phyloP scores from a whole-genome alignment of 345 rosid species.

The Acer campestre region DNA sequence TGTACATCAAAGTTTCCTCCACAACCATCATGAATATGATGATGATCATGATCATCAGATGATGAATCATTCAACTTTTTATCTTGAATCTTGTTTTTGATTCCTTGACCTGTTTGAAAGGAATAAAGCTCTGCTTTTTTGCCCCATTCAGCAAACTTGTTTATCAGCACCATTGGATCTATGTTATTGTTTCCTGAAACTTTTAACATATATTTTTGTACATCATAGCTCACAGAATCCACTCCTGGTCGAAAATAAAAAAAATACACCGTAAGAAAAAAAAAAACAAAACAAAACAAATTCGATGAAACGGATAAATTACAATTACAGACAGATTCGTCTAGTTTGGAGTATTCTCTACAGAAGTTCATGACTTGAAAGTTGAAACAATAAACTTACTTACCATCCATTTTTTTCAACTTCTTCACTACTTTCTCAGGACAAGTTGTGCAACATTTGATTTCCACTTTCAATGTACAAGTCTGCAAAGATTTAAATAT shows the following conservation, averaged over 20 bases:
- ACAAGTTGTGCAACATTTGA: conserved; percentile 4
- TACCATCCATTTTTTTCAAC: conserved; percentile 10
- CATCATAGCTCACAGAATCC: conserved; percentile 4
- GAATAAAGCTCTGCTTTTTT: conserved; percentile 15
- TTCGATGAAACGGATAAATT: too few relatives aligned
- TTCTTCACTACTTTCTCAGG: conserved; percentile 1
- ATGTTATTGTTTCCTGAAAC: background rate
- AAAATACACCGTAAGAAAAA: background rate
- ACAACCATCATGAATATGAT: too few relatives aligned
- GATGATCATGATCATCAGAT: background rate
- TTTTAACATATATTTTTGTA: background rate
- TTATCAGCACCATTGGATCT: background rate
- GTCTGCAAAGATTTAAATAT: background rate
- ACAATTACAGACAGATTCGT: too few relatives aligned
- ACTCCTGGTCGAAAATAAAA: background rate
- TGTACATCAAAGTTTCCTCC: background rate
- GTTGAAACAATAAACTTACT: background rate
- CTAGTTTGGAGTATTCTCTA: too few relatives aligned
- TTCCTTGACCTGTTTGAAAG: background rate
- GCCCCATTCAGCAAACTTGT: conserved; percentile 14
- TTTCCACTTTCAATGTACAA: background rate
- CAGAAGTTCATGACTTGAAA: background rate
- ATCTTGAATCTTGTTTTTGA: background rate
- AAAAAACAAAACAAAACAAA: too few relatives aligned
- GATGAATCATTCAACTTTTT: background rate